phyloP scores from a whole-genome alignment of 345 rosid genomes.

The Sonneratia caseolaris region DNA sequence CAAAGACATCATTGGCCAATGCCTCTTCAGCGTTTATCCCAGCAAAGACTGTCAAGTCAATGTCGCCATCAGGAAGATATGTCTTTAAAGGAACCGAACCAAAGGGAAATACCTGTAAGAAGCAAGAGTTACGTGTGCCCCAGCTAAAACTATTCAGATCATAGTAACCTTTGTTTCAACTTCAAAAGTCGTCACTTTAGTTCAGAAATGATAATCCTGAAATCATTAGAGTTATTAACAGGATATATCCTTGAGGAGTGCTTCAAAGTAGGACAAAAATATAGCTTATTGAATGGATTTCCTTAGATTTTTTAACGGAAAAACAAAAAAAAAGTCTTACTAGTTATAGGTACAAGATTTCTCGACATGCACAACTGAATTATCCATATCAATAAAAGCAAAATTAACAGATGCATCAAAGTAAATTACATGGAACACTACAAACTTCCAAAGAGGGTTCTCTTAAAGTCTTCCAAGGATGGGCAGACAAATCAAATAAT shows the following conservation, averaged over 20 bases:
- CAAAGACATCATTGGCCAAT: slow-evolving; percentile 40
- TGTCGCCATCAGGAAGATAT: slow-evolving; percentile 95
- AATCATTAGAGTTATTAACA: no score
- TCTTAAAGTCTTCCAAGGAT: not conserved
- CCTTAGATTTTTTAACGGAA: no score
- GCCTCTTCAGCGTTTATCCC: slow-evolving; percentile 47
- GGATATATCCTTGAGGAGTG: no score
- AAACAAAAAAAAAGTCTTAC: no score
- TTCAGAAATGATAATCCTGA: no score
- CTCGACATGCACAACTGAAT: not conserved
- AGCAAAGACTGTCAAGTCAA: slow-evolving; percentile 80
- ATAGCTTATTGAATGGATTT: no score
- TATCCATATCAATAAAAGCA: not conserved
- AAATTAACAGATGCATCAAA: not conserved
- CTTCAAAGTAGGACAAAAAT: no score
- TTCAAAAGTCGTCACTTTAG: not conserved
- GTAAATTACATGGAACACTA: not conserved
- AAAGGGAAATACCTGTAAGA: slow-evolving; percentile 68
- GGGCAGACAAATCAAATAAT: not conserved
- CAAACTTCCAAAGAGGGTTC: not conserved
- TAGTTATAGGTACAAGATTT: not conserved
- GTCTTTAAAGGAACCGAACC: slow-evolving; percentile 93
- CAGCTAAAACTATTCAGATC: not conserved
- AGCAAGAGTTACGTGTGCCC: not conserved
- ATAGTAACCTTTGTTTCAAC: not conserved